Conservation (phyloP, 108 stramenopile species). For the Licmophora abbreviata region DNA sequence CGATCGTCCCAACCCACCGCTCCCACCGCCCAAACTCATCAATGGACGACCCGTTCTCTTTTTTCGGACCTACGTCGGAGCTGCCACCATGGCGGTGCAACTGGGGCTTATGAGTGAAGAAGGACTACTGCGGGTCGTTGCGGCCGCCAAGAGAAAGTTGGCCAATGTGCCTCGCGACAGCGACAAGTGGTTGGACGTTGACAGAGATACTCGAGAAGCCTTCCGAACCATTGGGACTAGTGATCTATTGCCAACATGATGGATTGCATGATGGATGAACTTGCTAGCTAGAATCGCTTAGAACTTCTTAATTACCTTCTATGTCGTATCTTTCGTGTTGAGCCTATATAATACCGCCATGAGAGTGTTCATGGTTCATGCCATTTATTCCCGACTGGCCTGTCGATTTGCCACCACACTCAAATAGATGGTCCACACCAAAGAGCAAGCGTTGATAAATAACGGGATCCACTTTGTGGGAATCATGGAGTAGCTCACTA, state of each 20-base stretch:
- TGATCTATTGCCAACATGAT: too few species aligned
- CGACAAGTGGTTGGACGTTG: slow-evolving; percentile 70
- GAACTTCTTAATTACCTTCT: too few species aligned
- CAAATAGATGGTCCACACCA: slow-evolving; percentile 87
- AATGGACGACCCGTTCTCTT: slow-evolving; percentile 86
- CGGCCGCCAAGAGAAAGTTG: slow-evolving; percentile 42
- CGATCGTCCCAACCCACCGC: slow-evolving; percentile 27
- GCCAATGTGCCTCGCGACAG: slow-evolving; percentile 33
- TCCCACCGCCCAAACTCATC: slow-evolving; percentile 68
- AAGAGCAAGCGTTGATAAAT: slow-evolving; percentile 67
- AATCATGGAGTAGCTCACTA: slow-evolving; percentile 63
- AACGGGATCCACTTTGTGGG: slow-evolving; percentile 70
- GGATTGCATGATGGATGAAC: too few species aligned
- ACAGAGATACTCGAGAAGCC: slow-evolving; percentile 41
- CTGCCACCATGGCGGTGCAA: slow-evolving; percentile 73
- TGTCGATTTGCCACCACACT: slow-evolving; percentile 65
- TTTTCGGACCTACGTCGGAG: slow-evolving; percentile 93
- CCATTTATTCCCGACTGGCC: too few species aligned
- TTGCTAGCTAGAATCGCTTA: too few species aligned
- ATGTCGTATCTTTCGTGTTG: too few species aligned
- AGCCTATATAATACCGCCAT: too few species aligned
- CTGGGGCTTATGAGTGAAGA: slow-evolving; percentile 73
- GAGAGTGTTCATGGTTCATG: too few species aligned
- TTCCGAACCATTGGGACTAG: too few species aligned
- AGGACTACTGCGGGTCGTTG: slow-evolving; percentile 73